Evolutionary conservation across 805 yeast species (phyloP), one percentile per base, ranked within the genome.

Genomic region (Tetrapisispora pingtungensis): DNA sequence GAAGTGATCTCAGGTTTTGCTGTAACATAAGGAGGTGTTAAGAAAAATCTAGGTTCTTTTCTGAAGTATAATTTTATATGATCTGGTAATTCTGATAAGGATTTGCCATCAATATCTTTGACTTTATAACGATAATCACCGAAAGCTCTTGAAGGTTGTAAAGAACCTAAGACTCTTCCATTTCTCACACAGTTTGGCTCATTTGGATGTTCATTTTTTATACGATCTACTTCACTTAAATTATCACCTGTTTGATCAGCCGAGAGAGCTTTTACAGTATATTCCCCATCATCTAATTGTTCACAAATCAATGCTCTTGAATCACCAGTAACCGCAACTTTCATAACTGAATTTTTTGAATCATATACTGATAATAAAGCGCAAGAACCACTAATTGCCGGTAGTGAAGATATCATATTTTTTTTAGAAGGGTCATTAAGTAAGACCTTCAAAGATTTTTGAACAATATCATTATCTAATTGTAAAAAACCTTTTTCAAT

Each of bases 71-170:
- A 81, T 54, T 80, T 80, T 49, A 81, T 73, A 53, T 85, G 81
- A 40, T 81, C 81, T 56, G 94, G 97, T 45, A 86, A 74, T 19
- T 80, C 78, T 10, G 61, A 64, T 13, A 67, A 53, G 0, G 66
- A 48, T 43, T 65, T 49, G 54, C 81, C 59, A 43, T 62, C 65
- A n/a, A 69, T 47, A 32, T 71, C 70, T 28, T 88, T 77, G 71
- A 95, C 74, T 60, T 93, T 93, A 61, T 87, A 93, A 49, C 96
- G 75, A 47, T 96, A 95, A 64, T 93, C 98, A 40, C 98, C 98
- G 70, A 93, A 93, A 1, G 97, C 95, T 56, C 98, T 73, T 0
- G 96, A 78, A 13, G 98, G 98, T 64, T 93, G 97, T 49, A 93
- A 73, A 10, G 93, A 79, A 0, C 98, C 98, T 52, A 93, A 72